phyloP scores from a whole-genome alignment of 139 green algal species.

The Helicosporidium sp. region DNA sequence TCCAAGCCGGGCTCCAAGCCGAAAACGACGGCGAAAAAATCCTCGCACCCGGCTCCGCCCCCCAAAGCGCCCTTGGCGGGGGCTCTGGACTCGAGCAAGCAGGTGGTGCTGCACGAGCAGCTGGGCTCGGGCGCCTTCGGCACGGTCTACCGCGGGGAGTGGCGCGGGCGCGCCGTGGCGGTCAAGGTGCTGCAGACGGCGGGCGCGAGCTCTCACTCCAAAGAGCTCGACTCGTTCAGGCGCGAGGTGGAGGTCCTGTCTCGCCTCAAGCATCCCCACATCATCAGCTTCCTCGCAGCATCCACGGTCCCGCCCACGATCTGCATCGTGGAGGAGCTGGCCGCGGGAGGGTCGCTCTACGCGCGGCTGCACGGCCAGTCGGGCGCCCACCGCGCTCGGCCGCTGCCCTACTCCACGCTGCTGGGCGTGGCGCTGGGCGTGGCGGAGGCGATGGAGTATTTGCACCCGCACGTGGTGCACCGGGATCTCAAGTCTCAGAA shows the following conservation, averaged over 20 bases:
- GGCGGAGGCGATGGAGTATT: constrained; percentile 44
- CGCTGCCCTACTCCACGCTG: constrained; percentile 20
- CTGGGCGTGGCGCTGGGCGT: constrained; percentile 32
- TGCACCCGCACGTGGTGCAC: constrained; percentile 40
- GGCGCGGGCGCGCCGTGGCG: constrained; percentile 25
- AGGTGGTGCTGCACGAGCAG: constrained; percentile 33
- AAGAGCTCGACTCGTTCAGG: constrained; percentile 9
- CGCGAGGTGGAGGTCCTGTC: constrained; percentile 28
- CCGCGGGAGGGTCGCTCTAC: constrained; percentile 30
- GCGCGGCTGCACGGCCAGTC: constrained; percentile 22
- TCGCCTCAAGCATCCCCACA: constrained; percentile 32
- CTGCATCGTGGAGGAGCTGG: constrained; percentile 61
- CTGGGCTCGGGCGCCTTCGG: constrained; percentile 48
- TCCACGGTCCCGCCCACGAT: constrained; percentile 37
- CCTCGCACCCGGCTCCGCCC: no score
- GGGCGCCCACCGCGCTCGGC: constrained; percentile 1
- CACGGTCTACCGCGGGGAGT: constrained; percentile 25
- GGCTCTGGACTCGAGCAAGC: constrained; percentile 23
- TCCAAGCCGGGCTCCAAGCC: no score
- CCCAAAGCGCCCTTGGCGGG: no score
- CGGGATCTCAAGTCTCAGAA: constrained; percentile 32
- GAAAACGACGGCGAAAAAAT: no score
- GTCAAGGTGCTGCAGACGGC: constrained; percentile 43
- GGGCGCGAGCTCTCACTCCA: constrained; percentile 2
- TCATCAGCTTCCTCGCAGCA: constrained; percentile 27